These are phyloP conservation scores for Cardamine resedifolia DNA, from an alignment of 345 rosid species.

Conservation along the genomic window DNA sequence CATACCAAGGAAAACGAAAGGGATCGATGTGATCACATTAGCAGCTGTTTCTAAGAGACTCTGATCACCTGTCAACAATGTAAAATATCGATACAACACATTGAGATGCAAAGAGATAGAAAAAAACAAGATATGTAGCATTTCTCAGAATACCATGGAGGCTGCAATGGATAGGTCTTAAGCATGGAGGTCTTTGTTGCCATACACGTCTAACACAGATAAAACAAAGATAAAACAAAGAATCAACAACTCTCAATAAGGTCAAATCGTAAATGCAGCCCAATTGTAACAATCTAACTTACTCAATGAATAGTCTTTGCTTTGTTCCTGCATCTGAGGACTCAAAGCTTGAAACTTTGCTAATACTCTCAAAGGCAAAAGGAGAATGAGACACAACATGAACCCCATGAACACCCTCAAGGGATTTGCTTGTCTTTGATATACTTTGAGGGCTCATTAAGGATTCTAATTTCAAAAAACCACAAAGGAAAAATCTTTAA, in stretches of 20 bases:
- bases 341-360: slow-evolving; percentile 46
- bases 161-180: slow-evolving; percentile 72
- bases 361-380: slow-evolving; percentile 51
- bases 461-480: slow-evolving; percentile 19
- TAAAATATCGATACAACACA: neutral
- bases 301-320: slow-evolving; percentile 68
- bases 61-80: slow-evolving; percentile 59
- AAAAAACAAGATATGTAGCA: neutral
- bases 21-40: slow-evolving; percentile 90
- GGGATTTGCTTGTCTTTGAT: slow-evolving; percentile 48
- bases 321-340: slow-evolving; percentile 46
- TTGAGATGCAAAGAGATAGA: neutral
- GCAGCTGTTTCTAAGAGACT: slow-evolving; percentile 68
- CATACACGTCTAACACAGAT: slow-evolving; percentile 66
- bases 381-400: slow-evolving; percentile 78
- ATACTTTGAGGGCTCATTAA: slow-evolving; percentile 56
- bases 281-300: slow-evolving; percentile 42
- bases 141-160: slow-evolving; percentile 49
- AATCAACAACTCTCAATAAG: neutral
- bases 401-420: slow-evolving; percentile 75
- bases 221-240: neutral
- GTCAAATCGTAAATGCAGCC: too few species aligned
- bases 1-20: slow-evolving; percentile 81
- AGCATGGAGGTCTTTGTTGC: slow-evolving; percentile 93
- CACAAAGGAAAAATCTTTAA: slow-evolving; percentile 3